Evolutionary conservation across 805 yeast genomes (phyloP).

Genomic region (Lachancea nothofagi): DNA sequence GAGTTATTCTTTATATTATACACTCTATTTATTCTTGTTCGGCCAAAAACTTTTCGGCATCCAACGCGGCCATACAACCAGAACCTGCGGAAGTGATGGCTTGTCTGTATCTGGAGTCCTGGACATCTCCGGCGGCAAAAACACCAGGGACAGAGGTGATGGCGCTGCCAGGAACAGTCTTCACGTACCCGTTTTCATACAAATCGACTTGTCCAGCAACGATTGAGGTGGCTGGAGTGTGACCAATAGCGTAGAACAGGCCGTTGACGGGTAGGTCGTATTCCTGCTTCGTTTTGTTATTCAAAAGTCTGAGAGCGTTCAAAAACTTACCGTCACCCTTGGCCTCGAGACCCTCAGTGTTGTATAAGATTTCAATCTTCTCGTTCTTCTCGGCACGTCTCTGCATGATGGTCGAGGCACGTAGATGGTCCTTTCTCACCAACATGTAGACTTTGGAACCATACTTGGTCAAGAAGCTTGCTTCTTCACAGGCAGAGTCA

Average conservation of each 20-base stretch:
- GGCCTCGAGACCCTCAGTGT: slow-evolving; percentile 81
- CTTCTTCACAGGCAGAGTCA: slow-evolving; percentile 99
- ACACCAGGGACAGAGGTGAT: slow-evolving; percentile 83
- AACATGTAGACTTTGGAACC: slow-evolving; percentile 92
- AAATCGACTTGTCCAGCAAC: slow-evolving; percentile 73
- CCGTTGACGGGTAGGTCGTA: slow-evolving; percentile 77
- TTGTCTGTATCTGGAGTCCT: slow-evolving; percentile 94
- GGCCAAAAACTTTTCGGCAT: slow-evolving; percentile 78
- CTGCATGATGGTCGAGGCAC: slow-evolving; percentile 97
- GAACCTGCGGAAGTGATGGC: slow-evolving; percentile 99
- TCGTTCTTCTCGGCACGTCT: slow-evolving; percentile 80
- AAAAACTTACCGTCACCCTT: slow-evolving; percentile 90
- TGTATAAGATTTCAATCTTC: slow-evolving; percentile 85
- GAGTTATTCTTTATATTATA: neutral
- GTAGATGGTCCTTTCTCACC: slow-evolving; percentile 88
- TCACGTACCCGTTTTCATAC: slow-evolving; percentile 83
- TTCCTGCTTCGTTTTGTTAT: slow-evolving; percentile 65
- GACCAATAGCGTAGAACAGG: slow-evolving; percentile 96
- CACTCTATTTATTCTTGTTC: slow-evolving; percentile 40
- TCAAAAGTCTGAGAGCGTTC: slow-evolving; percentile 55
- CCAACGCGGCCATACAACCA: slow-evolving; percentile 99
- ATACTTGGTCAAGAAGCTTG: slow-evolving; percentile 91
- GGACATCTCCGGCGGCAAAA: slow-evolving; percentile 99
- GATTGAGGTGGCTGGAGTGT: slow-evolving; percentile 86
- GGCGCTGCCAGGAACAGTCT: slow-evolving; percentile 86